A percentile compares a stretch with the other conserved stretches of the same genome.
Conservation (phyloP, 208 protist genomes). For the Trypanosoma vivax region DNA sequence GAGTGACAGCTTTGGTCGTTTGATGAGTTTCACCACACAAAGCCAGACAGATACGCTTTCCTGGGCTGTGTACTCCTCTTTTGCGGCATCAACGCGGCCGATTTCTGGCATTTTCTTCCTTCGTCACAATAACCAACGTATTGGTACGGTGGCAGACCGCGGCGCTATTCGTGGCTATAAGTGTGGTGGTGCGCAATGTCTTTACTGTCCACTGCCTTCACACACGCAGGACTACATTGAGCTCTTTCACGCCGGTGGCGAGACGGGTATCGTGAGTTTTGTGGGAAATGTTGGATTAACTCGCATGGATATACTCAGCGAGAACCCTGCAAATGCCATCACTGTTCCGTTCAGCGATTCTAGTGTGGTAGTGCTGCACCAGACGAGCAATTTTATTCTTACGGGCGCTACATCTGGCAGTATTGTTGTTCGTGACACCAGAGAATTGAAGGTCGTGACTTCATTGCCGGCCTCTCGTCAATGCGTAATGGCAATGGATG, state of each 20-base stretch:
- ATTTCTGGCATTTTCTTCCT: constrained; percentile 68
- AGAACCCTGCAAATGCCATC: constrained; percentile 28
- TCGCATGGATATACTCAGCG: constrained; percentile 36
- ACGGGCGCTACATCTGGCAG: constrained; percentile 58
- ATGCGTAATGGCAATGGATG: constrained; percentile 68
- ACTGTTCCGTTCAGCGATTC: constrained; percentile 55
- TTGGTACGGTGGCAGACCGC: constrained; percentile 72
- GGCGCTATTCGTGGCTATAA: constrained; percentile 78
- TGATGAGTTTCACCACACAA: constrained; percentile 73
- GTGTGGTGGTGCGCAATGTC: constrained; percentile 57
- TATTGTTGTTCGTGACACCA: constrained; percentile 50
- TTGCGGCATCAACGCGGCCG: constrained; percentile 56
- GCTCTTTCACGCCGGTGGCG: constrained; percentile 60
- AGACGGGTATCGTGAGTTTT: constrained; percentile 70
- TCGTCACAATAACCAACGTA: constrained; percentile 37
- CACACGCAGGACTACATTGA: constrained; percentile 76
- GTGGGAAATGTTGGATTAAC: constrained; percentile 79
- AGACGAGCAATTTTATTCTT: constrained; percentile 64
- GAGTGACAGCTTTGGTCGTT: constrained; percentile 68
- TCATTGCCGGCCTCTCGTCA: constrained; percentile 39
- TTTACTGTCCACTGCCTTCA: constrained; percentile 53
- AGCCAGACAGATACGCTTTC: constrained; percentile 48
- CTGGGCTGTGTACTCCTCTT: constrained; percentile 76
- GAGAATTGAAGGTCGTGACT: constrained; percentile 35
- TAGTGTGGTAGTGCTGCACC: constrained; percentile 47